Evolutionary conservation across 331 rosid species (phyloP), one percentile per base, ranked within the genome.

Genomic region (Phaseolus coccineus): DNA sequence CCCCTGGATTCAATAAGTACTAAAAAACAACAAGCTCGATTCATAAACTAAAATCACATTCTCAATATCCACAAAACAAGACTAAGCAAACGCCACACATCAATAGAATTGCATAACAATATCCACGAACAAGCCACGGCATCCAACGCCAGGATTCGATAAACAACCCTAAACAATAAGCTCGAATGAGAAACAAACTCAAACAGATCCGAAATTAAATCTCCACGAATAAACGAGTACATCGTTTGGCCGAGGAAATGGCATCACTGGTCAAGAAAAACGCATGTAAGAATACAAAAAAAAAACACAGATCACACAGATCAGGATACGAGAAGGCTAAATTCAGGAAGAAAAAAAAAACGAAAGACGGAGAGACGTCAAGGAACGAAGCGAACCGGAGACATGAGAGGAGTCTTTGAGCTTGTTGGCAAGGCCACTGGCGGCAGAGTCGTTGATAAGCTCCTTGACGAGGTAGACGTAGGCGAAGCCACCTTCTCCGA

Each of bases 401-500:
- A 93, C 24, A 68, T 83, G 97, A 77, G 94, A 76, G 9, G 96
- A 46, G 86, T 93, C 88, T 80, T 96, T 93, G 89, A 91, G 78
- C 81, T 89, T 96, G 53, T 81, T 79, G 42, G 94, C 85, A 56
- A 96, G 81, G 51, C 94, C 93, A 46, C 82, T 83, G 16, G 80
- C 64, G 44, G 82, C 50, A 30, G 87, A 78, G 64, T 90, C 97
- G 4, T 90, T 4, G 48, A 70, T 71, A 24, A 87, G 79, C 90
- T 93, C 98, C 90, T 91, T 93, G 87, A 96, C 98, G 65, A 96
- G 84, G 77, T 76, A 96, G 70, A 96, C 94, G 39, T 64, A 91
- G 62, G 98, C 94, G 84, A 93, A 93, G 19, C 94, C 98, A 68
- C 99, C 98, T 85, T 96, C 99, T 2, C 97, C 99, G 81, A 96